These are phyloP conservation scores for Geotrichum bryndzae DNA, from an alignment of 1,139 yeast genomes.

Conservation along the genomic window DNA sequence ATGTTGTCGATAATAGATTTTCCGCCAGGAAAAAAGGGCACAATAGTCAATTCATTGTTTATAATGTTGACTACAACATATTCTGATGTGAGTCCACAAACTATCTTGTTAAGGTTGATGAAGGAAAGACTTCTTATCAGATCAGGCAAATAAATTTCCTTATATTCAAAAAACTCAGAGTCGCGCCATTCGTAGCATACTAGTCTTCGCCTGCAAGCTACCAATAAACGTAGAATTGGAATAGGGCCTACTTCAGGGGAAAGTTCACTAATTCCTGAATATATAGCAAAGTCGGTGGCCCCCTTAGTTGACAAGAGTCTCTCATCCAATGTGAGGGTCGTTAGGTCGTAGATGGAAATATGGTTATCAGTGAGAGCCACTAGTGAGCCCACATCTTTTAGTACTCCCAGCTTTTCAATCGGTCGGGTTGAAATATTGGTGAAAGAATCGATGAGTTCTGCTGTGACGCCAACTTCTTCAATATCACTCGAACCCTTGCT, in stretches of 20 bases:
- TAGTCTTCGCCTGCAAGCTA: conserved; percentile 35
- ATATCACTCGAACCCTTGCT: neutral
- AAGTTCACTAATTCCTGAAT: conserved; percentile 23
- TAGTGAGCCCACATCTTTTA: conserved; percentile 36
- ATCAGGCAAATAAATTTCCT: conserved; percentile 36
- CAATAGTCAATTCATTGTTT: conserved; percentile 17
- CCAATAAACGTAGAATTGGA: conserved; percentile 32
- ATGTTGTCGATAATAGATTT: conserved; percentile 5
- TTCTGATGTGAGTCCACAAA: conserved; percentile 34
- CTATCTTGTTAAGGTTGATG: conserved; percentile 32
- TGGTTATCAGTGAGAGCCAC: conserved; percentile 33
- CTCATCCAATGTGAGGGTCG: conserved; percentile 32
- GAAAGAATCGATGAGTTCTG: conserved; percentile 18
- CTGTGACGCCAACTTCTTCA: conserved; percentile 13
- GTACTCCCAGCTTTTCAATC: conserved; percentile 33
- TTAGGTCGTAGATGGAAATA: conserved; percentile 35
- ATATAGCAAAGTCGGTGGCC: conserved; percentile 31
- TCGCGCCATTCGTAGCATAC: conserved; percentile 38
- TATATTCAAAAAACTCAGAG: conserved; percentile 29
- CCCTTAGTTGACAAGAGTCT: conserved; percentile 36
- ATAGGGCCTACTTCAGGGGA: conserved; percentile 2
- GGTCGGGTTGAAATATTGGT: conserved; percentile 22
- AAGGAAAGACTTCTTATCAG: conserved; percentile 35
- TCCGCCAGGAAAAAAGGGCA: conserved; percentile 8
- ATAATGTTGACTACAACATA: conserved; percentile 26